phyloP scores from a whole-genome alignment of 768 basidiomycete species.

The Dentipellis sp. region DNA sequence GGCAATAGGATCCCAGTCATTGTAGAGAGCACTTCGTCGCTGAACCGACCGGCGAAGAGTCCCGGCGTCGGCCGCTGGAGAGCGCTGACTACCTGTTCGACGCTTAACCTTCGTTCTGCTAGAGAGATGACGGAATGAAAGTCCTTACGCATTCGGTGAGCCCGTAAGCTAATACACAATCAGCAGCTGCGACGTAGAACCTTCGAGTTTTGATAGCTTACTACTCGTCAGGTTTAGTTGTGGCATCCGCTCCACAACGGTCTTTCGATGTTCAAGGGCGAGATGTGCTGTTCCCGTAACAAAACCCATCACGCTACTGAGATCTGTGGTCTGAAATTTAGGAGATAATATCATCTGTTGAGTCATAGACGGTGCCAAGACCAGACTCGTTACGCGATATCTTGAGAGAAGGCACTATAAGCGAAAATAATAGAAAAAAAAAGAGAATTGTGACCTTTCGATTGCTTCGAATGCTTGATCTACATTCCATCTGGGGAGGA shows the following conservation, averaged over 20 bases:
- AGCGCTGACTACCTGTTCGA: not conserved
- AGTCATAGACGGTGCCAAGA: not conserved
- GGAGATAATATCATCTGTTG: conserved; percentile 4
- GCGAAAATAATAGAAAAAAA: conserved; percentile 8
- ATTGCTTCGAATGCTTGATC: conserved; percentile 42
- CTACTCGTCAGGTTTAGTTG: not conserved
- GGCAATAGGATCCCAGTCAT: conserved; percentile 53
- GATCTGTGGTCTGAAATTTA: not conserved
- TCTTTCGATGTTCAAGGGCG: not conserved
- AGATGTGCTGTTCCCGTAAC: not conserved
- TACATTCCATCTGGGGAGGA: conserved; percentile 56
- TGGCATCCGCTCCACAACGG: not conserved
- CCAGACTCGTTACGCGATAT: not conserved
- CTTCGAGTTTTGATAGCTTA: not conserved
- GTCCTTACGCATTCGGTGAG: not conserved
- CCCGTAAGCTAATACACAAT: conserved; percentile 48
- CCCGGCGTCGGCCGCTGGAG: conserved; percentile 1
- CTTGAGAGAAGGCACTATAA: not conserved
- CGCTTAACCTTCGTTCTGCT: not conserved
- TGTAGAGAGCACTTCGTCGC: conserved; percentile 21
- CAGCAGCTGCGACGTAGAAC: not conserved
- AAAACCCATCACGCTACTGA: not conserved
- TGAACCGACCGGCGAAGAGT: not conserved
- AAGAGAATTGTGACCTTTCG: conserved; percentile 35
- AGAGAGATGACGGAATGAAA: not conserved